Evolutionary conservation across 495 filamentous ascomycete genomes (phyloP).

Genomic region (Cercophora newfieldiana): DNA sequence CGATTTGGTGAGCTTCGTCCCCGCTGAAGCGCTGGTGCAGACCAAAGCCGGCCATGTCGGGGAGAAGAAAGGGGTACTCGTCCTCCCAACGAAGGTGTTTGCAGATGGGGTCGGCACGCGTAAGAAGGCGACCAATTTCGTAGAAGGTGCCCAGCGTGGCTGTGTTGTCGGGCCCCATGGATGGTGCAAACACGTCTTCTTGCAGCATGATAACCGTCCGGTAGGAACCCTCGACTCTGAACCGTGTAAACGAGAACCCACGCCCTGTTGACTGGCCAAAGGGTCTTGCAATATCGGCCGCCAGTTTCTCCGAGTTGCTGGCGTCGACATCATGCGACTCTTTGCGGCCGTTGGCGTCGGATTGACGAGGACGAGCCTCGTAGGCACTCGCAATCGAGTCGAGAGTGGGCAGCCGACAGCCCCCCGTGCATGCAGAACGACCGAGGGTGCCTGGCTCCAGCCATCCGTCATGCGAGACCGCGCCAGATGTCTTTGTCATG

Average conservation of each 20-base stretch:
- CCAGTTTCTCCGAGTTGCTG: conserved; percentile 1
- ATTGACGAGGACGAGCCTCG: too few species aligned
- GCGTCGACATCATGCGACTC: conserved; percentile 6
- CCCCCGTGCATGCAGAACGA: too few species aligned
- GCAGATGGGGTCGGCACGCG: conserved; percentile 14
- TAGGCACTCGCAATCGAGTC: too few species aligned
- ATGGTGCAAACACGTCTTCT: conserved; percentile 1
- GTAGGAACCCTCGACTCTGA: conserved; percentile 6
- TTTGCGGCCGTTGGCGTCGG: background rate
- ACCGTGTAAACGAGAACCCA: conserved; percentile 13
- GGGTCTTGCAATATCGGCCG: conserved; percentile 7
- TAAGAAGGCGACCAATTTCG: conserved; percentile 6
- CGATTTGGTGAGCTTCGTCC: background rate
- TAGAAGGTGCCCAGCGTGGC: background rate
- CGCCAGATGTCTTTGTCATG: too few species aligned
- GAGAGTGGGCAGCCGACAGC: too few species aligned
- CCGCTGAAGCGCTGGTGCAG: background rate
- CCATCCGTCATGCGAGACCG: too few species aligned
- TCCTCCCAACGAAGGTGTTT: conserved; percentile 12
- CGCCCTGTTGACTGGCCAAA: conserved; percentile 16
- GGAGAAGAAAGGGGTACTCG: conserved; percentile 11
- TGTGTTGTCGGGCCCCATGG: conserved; percentile 7
- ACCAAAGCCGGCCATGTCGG: conserved; percentile 9
- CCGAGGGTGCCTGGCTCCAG: too few species aligned
- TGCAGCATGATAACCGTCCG: conserved; percentile 9